Evolutionary conservation across 257 asterid species (phyloP).

Genomic region (Primulina huaijiensis): DNA sequence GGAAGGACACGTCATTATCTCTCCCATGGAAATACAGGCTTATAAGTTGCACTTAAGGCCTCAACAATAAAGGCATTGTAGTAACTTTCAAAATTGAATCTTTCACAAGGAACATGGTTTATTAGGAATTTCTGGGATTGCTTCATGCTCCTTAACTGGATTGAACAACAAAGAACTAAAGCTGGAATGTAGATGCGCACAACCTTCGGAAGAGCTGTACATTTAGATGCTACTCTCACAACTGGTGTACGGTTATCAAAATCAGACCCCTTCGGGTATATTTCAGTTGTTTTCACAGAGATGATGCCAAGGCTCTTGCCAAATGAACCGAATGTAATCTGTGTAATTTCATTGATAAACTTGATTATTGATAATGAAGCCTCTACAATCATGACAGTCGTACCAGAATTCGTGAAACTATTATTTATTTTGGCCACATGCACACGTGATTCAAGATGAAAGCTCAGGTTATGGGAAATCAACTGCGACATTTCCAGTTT

Average conservation of each 20-base stretch:
- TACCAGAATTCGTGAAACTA: neutral
- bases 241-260: too few species aligned
- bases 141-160: neutral
- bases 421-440: neutral
- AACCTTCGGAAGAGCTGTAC: neutral
- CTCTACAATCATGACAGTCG: neutral
- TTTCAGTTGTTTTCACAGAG: neutral
- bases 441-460: neutral
- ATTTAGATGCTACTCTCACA: too few species aligned
- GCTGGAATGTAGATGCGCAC: neutral
- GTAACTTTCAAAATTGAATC: neutral
- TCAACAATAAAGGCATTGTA: conserved; percentile 25
- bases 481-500: too few species aligned
- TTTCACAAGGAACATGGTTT: neutral
- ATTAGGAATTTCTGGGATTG: neutral
- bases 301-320: neutral
- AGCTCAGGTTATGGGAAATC: neutral
- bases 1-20: conserved; percentile 76
- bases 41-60: conserved; percentile 71
- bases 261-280: neutral
- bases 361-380: neutral
- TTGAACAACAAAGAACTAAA: neutral
- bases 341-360: neutral
- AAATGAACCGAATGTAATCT: too few species aligned
- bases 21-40: conserved; percentile 98